Evolutionary conservation across 2,329 filamentous ascomycete species (phyloP), one percentile per base, ranked within the genome.

Genomic region (Hawksworthiomyces lignivorus): DNA sequence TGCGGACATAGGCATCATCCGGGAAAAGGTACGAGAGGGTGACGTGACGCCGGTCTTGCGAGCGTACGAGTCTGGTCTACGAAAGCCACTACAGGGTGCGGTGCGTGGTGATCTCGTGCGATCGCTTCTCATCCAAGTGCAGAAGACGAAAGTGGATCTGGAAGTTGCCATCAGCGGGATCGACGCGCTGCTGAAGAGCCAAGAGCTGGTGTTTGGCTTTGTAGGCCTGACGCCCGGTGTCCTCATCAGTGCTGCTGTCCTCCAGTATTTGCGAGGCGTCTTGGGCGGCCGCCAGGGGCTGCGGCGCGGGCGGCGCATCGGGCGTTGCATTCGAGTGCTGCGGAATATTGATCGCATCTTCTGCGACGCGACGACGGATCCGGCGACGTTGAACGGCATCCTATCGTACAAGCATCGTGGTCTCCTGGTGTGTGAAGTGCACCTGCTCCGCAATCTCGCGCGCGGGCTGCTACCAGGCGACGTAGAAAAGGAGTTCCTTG

Each of bases 141-240:
- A 98, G 57, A 98, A 98, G 72, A 97, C 92, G 18, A 98, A 98
- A 68, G 92, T 98, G 8, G 92, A 98, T 56, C 80, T 98, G 11
- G 92, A 98, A 62, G 82, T 97, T 47, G 92, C 92, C 12, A 89
- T 98, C 67, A 87, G 85, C 46, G 92, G 92, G 15, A 98, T 98
- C 50, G 90, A 98, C 67, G 80, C 87, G 26, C 74, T 98, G 24
- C 73, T 98, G 44, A 95, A 92, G 67, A 96, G 89, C 56, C 92
- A 98, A 58, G 90, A 98, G 59, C 74, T 98, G 36, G 86, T 98
- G 19, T 98, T 98, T 64, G 92, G 87, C n/a, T 95, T 98, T 56
- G 82, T 98, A 28, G 89, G 89, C 6, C 69, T 98, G 20, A 97
- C 92, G 0, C 92, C 92, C 0, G 90, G 92, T 11, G 75, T 97